phyloP scores from a whole-genome alignment of 2,329 filamentous ascomycete genomes.

The Hymenoscyphus linearis region DNA sequence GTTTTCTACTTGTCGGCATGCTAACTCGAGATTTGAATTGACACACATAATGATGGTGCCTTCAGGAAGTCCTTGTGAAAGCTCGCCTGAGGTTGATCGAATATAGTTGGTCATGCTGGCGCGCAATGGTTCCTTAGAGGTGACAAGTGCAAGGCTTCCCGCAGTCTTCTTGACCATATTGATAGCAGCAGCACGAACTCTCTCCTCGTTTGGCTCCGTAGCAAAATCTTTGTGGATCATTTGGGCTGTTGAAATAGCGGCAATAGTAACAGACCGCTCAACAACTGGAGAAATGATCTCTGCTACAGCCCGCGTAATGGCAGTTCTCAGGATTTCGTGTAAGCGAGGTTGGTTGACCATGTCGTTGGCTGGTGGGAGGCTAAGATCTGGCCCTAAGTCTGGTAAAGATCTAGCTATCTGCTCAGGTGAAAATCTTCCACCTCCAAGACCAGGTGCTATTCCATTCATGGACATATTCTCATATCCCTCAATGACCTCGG shows the following conservation, averaged over 20 bases:
- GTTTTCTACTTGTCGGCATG: slow-evolving; percentile 90
- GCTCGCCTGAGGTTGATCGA: slow-evolving; percentile 59
- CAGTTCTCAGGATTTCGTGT: slow-evolving; percentile 74
- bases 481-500: slow-evolving; percentile 72
- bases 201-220: slow-evolving; percentile 84
- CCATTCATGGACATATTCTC: slow-evolving; percentile 76
- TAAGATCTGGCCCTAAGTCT: slow-evolving; percentile 72
- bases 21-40: slow-evolving; percentile 91
- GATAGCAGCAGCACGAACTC: slow-evolving; percentile 78
- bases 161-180: slow-evolving; percentile 94
- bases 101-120: slow-evolving; percentile 98
- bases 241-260: slow-evolving; percentile 91
- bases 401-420: slow-evolving; percentile 76
- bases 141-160: slow-evolving; percentile 91
- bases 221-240: slow-evolving; percentile 96
- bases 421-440: slow-evolving; percentile 70
- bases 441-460: slow-evolving; percentile 61
- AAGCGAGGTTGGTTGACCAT: slow-evolving; percentile 66
- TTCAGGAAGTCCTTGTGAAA: slow-evolving; percentile 80
- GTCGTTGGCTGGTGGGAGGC: slow-evolving; percentile 75
- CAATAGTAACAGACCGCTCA: slow-evolving; percentile 94
- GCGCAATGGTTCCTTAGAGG: slow-evolving; percentile 91
- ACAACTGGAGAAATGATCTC: slow-evolving; percentile 98
- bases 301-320: slow-evolving; percentile 82
- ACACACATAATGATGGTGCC: slow-evolving; percentile 98